phyloP scores from a whole-genome alignment of 2,329 filamentous ascomycete genomes.

The Cryphonectria naterciae region DNA sequence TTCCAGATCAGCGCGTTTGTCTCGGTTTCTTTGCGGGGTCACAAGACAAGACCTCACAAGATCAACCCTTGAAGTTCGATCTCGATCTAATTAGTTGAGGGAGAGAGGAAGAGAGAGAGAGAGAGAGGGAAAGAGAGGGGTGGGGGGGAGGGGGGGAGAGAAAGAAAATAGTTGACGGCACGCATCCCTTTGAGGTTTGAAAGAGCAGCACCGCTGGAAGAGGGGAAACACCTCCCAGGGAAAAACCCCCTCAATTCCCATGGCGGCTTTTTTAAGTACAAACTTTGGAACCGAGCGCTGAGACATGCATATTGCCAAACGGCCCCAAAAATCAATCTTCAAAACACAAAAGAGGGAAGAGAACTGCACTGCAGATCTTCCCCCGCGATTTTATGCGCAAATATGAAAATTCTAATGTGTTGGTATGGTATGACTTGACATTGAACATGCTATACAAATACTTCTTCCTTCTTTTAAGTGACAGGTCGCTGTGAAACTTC shows the following conservation, averaged over 20 bases:
- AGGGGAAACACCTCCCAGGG: background rate
- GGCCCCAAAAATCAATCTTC: background rate
- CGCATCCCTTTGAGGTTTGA: background rate
- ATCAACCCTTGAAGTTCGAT: background rate
- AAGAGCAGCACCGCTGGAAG: background rate
- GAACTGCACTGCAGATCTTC: background rate
- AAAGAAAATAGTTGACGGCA: background rate
- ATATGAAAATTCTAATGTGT: too few species aligned
- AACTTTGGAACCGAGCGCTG: background rate
- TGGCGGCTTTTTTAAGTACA: background rate
- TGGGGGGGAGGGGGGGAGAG: too few species aligned
- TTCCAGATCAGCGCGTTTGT: conserved; percentile 3
- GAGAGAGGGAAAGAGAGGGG: too few species aligned
- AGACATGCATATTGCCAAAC: background rate
- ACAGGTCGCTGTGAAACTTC: background rate
- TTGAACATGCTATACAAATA: too few species aligned
- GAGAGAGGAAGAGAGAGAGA: background rate
- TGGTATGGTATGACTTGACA: too few species aligned
- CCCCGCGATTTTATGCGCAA: background rate
- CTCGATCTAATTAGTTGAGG: background rate
- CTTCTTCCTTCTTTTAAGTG: background rate
- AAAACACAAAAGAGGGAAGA: background rate
- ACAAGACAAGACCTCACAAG: background rate
- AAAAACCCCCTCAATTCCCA: background rate
- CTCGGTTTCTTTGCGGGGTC: conserved; percentile 6